phyloP scores from a whole-genome alignment of 2,329 filamentous ascomycete genomes.

The Pseudogymnoascus sp. region DNA sequence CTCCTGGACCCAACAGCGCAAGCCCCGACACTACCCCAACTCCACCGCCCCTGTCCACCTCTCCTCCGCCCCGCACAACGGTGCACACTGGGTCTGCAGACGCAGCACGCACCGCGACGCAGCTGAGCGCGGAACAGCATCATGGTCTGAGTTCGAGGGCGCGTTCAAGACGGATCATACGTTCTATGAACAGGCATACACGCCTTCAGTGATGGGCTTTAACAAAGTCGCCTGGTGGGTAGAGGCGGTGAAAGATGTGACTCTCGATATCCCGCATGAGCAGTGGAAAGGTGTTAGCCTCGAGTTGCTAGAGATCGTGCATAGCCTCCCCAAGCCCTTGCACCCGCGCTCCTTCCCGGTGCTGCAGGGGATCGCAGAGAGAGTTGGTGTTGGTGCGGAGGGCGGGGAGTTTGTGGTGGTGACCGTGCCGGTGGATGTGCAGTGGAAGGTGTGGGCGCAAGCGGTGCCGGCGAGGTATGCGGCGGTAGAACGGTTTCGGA shows the following conservation, averaged over 20 bases:
- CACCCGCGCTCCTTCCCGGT: conserved; percentile 58
- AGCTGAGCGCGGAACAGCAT: conserved; percentile 43
- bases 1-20: conserved; percentile 43
- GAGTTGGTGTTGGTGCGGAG: conserved; percentile 24
- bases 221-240: conserved; percentile 36
- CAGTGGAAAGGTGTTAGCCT: conserved; percentile 41
- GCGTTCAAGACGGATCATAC: conserved; percentile 51
- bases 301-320: conserved; percentile 54
- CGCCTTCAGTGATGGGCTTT: conserved; percentile 43
- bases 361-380: conserved; percentile 46
- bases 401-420: conserved; percentile 46
- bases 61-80: conserved; percentile 40
- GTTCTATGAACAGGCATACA: conserved; percentile 48
- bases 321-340: conserved; percentile 51
- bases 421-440: conserved; percentile 43
- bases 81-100: conserved; percentile 56
- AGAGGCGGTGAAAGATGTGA: conserved; percentile 39
- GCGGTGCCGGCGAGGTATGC: conserved; percentile 50
- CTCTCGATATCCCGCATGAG: conserved; percentile 28
- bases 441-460: conserved; percentile 18
- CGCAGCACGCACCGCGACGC: conserved; percentile 51
- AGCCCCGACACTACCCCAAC: conserved; percentile 38
- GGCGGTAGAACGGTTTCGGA: conserved; percentile 53
- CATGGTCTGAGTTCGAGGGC: conserved; percentile 53
- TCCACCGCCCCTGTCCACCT: conserved; percentile 44